Evolutionary conservation across 164 flowering plant genomes (phyloP), one percentile per base, ranked within the genome.

Genomic region (Warburgia ugandensis): DNA sequence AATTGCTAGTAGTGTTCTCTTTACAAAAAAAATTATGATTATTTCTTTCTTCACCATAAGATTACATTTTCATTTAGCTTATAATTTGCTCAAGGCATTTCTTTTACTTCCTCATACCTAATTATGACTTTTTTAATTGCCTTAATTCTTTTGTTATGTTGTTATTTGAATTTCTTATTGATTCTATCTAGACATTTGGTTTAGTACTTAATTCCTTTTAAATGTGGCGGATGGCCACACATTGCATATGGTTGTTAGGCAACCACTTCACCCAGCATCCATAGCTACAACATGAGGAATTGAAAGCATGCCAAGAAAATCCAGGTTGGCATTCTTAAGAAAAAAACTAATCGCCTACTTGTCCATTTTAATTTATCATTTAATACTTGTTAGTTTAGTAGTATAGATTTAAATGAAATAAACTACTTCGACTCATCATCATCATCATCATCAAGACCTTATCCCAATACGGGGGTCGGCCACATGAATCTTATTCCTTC

Each of bases 141-240:
- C 14, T 6, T 7, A 5, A 3, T 37, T 23, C 6, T 14, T 38
- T 48, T 7, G 29, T 28, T 1, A 13, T 39, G 25, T 39, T 21
- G 5, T 41, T n/a, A 27, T 32, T 45, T 19, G 5, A n/a, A 21
- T 52, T 3, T 22, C 11, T 37, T 6, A 36, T 19, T n/a, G 17
- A 39, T 10, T 44, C 26, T 4, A 19, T 45, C 40, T n/a, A 46
- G 49, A 23, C n/a, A 44, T 47, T 44, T 54, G 48, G 50, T 65
- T 70, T 59, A 66, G 61, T 60, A 59, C 73, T 68, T 60, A 61
- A 65, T 50, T 31, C 44, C 14, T 27, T 31, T 50, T 62, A 92
- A 96, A 88, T 67, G 98, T 92, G 50, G 98, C 88, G 72, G 96
- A 92, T 77, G 98, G 98, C 43, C 98, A 92, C 65, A 92, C 98